phyloP scores from a whole-genome alignment of 148 eudicot species.

The Euryodendron excelsum region DNA sequence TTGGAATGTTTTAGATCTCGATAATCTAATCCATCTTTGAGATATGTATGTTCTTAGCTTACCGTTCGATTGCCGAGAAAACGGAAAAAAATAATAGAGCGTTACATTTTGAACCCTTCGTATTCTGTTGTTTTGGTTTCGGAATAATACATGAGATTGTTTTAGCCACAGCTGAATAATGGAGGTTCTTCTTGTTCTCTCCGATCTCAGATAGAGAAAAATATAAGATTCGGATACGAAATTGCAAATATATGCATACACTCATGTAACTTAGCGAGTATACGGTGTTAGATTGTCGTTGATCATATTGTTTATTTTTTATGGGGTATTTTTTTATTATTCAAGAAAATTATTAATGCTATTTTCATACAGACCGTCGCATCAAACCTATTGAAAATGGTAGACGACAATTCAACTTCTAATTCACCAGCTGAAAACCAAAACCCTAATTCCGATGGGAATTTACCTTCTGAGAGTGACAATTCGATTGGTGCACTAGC shows the following conservation, averaged over 20 bases:
- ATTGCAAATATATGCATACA: background rate
- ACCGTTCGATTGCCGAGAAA: background rate
- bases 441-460: conserved; percentile 28
- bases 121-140: background rate
- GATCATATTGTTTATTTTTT: background rate
- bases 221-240: background rate
- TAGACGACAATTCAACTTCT: conserved; percentile 31
- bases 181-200: background rate
- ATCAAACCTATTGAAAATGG: conserved; percentile 28
- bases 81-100: background rate
- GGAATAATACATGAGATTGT: too few relatives aligned
- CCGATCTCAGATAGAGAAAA: background rate
- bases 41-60: too few relatives aligned
- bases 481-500: conserved; percentile 39
- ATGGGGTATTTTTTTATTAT: background rate
- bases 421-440: conserved; percentile 25
- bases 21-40: background rate
- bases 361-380: conserved; percentile 10
- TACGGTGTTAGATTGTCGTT: background rate
- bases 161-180: background rate
- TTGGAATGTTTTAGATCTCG: background rate
- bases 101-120: background rate
- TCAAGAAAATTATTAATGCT: background rate
- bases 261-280: background rate
- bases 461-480: conserved; percentile 31